Percentiles rank a stretch among this genome's conserved stretches.
phyloP scores from a whole-genome alignment of 345 rosid species.

The Citrus cavaleriei region DNA sequence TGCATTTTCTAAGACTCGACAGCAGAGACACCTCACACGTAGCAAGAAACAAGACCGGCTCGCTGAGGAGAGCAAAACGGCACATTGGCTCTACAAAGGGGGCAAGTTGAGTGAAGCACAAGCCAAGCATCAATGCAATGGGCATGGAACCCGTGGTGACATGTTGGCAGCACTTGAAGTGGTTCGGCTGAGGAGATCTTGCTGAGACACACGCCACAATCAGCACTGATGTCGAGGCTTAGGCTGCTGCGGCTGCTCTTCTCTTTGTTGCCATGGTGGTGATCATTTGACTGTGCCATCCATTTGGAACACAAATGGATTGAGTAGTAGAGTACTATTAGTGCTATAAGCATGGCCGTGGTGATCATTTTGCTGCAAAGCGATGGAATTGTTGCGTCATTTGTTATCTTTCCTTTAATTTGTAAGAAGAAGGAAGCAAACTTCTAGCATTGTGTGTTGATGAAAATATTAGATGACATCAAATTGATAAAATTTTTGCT shows the following conservation, averaged over 20 bases:
- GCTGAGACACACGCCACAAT: slow-evolving; percentile 21
- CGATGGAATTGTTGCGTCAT: too few relatives aligned
- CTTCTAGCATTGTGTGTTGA: too few relatives aligned
- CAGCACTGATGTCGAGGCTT: neutral
- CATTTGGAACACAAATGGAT: too few relatives aligned
- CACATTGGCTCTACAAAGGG: slow-evolving; percentile 20
- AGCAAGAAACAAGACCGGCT: too few relatives aligned
- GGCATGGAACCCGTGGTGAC: slow-evolving; percentile 30
- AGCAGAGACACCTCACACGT: neutral
- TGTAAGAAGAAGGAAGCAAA: too few relatives aligned
- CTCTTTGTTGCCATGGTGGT: neutral
- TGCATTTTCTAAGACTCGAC: slow-evolving; percentile 5
- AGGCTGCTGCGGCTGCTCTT: neutral
- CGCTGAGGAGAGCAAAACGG: neutral
- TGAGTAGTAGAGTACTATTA: too few relatives aligned
- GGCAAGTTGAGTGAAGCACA: slow-evolving; percentile 10
- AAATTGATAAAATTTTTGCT: too few relatives aligned
- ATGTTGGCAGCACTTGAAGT: slow-evolving; percentile 6
- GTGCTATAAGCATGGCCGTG: too few relatives aligned
- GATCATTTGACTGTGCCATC: too few relatives aligned
- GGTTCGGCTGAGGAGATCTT: slow-evolving; percentile 11
- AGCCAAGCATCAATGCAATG: slow-evolving; percentile 30
- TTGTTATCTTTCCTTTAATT: too few relatives aligned
- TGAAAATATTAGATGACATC: too few relatives aligned
- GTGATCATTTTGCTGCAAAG: too few relatives aligned